Base-by-base conservation (phyloP, 1,139 yeast genomes). In the Zygotorulaspora mrakii region DNA sequence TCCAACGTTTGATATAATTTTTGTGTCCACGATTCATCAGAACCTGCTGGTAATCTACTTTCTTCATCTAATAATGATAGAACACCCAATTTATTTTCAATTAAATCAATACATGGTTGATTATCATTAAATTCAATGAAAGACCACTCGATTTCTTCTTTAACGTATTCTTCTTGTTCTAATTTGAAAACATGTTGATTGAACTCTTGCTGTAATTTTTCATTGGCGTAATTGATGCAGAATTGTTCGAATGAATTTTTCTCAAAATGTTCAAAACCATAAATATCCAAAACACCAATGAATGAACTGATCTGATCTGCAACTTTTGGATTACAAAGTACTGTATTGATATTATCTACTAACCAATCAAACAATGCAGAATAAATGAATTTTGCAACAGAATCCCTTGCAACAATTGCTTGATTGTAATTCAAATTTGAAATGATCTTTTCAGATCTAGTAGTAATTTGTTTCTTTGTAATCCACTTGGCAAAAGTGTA, bases 201-300 rank as follows among this genome's bases (percentile, higher is more conserved):
- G 65, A 91, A 91, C 62, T 89, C 97, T 66, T 91, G 98, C 66
- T 91, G 98, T 54, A 91, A 73, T 66, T 91, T 91, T 68, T 91
- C 98, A 65, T 91, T 91, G 37, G 98, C 97, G 64, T 91, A 91
- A 62, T 91, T 91, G 67, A 91, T 91, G 68, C 98, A 91, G 66
- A 91, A 89, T 63, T 91, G 98, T 67, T 91, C 98, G 57, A 91
- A 91, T 5, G 96, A 88, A 65, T 91, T 91, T 57, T 76, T 80
- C 56, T 87, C 89, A 62, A 91, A 91, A 68, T 89, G 96, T 65
- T 91, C 98, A 62, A 91, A 91, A 29, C 98, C 98, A 62, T 89
- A 89, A 55, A 91, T 91, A 79, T 91, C 99, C 59, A 91, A 73
- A 21, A 91, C 98, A 63, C 99, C 99, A 59, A 91, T 91, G 55